A percentile compares a stretch with the other conserved stretches of the same genome.
These are phyloP conservation scores for Dendrobium officinale DNA, from an alignment of 106 monocot genomes.

Conservation along the genomic window DNA sequence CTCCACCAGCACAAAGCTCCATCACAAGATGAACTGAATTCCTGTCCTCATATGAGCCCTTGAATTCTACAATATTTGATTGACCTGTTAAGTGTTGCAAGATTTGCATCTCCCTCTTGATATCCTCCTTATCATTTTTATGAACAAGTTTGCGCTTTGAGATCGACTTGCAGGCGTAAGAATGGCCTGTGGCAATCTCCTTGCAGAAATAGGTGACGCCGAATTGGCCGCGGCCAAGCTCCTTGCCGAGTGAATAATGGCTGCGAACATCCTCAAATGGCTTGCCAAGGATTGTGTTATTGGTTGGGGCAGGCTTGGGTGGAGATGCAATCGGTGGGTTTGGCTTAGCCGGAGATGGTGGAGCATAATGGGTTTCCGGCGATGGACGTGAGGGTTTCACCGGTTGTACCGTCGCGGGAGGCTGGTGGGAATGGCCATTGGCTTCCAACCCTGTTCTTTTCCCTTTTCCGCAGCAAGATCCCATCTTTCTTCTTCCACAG, in stretches of 20 bases:
- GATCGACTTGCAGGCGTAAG: slow-evolving; percentile 34
- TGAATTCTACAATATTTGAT: slow-evolving; percentile 40
- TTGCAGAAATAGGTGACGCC: slow-evolving; percentile 36
- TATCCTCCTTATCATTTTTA: slow-evolving; percentile 29
- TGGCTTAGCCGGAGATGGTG: slow-evolving; percentile 8
- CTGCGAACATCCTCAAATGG: slow-evolving; percentile 27
- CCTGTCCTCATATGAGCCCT: slow-evolving; percentile 29
- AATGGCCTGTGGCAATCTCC: slow-evolving; percentile 16
- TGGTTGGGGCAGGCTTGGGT: neutral
- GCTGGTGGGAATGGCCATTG: slow-evolving; percentile 16
- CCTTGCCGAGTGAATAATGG: slow-evolving; percentile 27
- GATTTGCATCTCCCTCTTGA: slow-evolving; percentile 32
- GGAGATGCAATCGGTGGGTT: neutral
- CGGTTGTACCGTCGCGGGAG: neutral
- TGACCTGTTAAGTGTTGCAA: slow-evolving; percentile 36
- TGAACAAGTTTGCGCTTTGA: slow-evolving; percentile 29
- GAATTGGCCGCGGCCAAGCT: slow-evolving; percentile 37
- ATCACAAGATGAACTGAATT: slow-evolving; percentile 33
- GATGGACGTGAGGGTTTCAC: slow-evolving; percentile 8
- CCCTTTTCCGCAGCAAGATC: slow-evolving; percentile 17
- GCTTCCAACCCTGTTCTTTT: neutral
- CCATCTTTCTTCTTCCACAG: slow-evolving; percentile 9
- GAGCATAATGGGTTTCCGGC: slow-evolving; percentile 5
- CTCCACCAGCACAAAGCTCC: slow-evolving; percentile 36
- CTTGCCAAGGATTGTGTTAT: slow-evolving; percentile 22